Percentiles rank a stretch among this genome's conserved stretches.
These are phyloP conservation scores for Gyromitra esculenta DNA, from an alignment of 2,329 filamentous ascomycete genomes.

Conservation along the genomic window DNA sequence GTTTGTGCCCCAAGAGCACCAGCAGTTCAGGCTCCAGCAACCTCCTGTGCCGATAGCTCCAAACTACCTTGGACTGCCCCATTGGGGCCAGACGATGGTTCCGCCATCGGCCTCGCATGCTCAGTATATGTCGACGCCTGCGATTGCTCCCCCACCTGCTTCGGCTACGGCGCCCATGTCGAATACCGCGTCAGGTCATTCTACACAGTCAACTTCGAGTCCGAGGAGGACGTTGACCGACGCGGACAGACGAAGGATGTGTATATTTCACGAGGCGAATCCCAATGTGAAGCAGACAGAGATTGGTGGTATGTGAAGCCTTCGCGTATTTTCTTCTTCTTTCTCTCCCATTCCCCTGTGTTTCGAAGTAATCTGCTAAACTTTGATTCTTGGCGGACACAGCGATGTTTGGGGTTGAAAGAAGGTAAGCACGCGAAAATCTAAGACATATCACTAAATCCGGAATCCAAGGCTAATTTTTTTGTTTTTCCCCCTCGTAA, in stretches of 20 bases:
- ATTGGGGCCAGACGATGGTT: constrained; percentile 54
- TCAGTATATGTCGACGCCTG: constrained; percentile 49
- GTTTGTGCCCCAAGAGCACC: constrained; percentile 50
- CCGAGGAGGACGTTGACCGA: constrained; percentile 90
- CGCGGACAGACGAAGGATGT: constrained; percentile 90
- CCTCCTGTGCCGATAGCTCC: constrained; percentile 52
- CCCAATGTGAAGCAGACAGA: constrained; percentile 93
- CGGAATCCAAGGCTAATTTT: constrained; percentile 42
- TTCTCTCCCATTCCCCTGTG: constrained; percentile 25
- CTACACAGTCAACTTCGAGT: constrained; percentile 67
- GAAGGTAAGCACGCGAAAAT: constrained; percentile 74
- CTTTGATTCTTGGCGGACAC: constrained; percentile 55
- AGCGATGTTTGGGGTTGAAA: constrained; percentile 93
- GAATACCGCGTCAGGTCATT: constrained; percentile 65
- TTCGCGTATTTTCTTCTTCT: constrained; percentile 19
- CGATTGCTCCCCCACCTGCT: constrained; percentile 58
- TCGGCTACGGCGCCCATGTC: constrained; percentile 66
- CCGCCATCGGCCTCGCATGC: constrained; percentile 47
- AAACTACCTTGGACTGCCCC: constrained; percentile 53
- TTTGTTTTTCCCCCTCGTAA: constrained; percentile 55
- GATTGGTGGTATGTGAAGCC: constrained; percentile 76
- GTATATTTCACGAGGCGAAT: constrained; percentile 88
- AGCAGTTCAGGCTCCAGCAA: constrained; percentile 53
- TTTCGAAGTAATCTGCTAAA: constrained; percentile 35
- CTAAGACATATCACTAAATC: constrained; percentile 27